Conservation (phyloP, 352 stramenopile species). For the Pythium pyrilobum region DNA sequence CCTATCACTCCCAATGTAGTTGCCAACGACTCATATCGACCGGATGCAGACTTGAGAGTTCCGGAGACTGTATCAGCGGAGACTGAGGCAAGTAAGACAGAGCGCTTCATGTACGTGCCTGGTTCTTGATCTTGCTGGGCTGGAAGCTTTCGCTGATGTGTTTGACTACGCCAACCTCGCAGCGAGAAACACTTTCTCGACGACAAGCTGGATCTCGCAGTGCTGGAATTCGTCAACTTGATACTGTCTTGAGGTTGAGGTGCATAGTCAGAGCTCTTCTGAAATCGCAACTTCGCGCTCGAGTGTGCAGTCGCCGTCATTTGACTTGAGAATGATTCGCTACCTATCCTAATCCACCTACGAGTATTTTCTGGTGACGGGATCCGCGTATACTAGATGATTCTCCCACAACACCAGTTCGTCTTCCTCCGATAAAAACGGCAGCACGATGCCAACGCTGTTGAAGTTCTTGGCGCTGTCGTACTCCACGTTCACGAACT, state of each 20-base stretch:
- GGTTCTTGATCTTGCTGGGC: background rate
- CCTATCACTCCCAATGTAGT: constrained; percentile 9
- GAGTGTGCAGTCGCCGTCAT: too few species aligned
- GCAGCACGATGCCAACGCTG: constrained; percentile 72
- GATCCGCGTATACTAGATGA: constrained; percentile 75
- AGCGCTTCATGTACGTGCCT: constrained; percentile 30
- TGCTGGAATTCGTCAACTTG: constrained; percentile 16
- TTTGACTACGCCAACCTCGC: background rate
- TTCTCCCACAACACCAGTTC: constrained; percentile 81
- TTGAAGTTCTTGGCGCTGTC: constrained; percentile 82
- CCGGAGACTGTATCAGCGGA: background rate
- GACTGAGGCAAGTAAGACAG: background rate
- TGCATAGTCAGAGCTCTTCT: too few species aligned
- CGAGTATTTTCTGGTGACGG: constrained; percentile 82
- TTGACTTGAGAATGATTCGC: background rate
- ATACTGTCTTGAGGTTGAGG: constrained; percentile 10
- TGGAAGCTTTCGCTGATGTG: too few species aligned
- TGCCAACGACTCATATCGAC: background rate
- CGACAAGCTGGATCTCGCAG: constrained; percentile 14
- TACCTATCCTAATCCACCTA: constrained; percentile 23
- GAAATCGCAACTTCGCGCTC: too few species aligned
- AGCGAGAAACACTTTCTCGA: constrained; percentile 21
- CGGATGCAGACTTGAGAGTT: too few species aligned
- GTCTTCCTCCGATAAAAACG: constrained; percentile 79
- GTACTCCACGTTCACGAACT: constrained; percentile 81